These are phyloP conservation scores for Lizanozyma gosingica DNA, from an alignment of 1,139 yeast genomes.

Conservation along the genomic window DNA sequence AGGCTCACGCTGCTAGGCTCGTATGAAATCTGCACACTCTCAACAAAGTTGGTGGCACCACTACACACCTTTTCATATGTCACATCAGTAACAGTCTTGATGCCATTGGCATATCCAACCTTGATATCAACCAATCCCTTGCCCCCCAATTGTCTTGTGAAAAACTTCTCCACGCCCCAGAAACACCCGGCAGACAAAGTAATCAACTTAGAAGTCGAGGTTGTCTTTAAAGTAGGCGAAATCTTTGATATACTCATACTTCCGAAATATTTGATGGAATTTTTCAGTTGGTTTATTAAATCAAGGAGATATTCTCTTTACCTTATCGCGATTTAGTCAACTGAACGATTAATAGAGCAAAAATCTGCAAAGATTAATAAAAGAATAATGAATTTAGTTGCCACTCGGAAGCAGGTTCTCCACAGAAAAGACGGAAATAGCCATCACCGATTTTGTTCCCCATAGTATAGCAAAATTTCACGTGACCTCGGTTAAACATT, in stretches of 20 bases:
- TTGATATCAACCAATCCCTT: conserved; percentile 66
- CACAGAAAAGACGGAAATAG: too few relatives aligned
- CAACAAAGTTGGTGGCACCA: conserved; percentile 66
- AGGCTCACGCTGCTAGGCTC: conserved; percentile 58
- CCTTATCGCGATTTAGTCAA: too few relatives aligned
- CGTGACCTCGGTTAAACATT: neutral
- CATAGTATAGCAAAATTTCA: neutral
- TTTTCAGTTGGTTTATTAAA: too few relatives aligned
- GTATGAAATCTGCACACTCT: conserved; percentile 72
- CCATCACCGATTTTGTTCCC: too few relatives aligned
- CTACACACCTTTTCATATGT: conserved; percentile 68
- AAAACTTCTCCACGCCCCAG: conserved; percentile 91
- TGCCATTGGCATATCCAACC: conserved; percentile 90
- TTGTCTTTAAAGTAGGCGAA: conserved; percentile 29
- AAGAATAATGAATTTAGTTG: too few relatives aligned
- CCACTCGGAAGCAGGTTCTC: too few relatives aligned
- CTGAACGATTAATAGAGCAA: too few relatives aligned
- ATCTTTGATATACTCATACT: conserved; percentile 4
- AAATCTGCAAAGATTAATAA: too few relatives aligned
- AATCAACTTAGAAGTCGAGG: conserved; percentile 37
- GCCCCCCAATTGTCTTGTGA: conserved; percentile 21
- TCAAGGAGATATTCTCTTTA: too few relatives aligned
- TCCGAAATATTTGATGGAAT: too few relatives aligned
- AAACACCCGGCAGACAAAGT: conserved; percentile 83
- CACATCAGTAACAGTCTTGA: conserved; percentile 38